Conservation (phyloP, 768 basidiomycete genomes). For the Gloeopeniophorella convolvens region DNA sequence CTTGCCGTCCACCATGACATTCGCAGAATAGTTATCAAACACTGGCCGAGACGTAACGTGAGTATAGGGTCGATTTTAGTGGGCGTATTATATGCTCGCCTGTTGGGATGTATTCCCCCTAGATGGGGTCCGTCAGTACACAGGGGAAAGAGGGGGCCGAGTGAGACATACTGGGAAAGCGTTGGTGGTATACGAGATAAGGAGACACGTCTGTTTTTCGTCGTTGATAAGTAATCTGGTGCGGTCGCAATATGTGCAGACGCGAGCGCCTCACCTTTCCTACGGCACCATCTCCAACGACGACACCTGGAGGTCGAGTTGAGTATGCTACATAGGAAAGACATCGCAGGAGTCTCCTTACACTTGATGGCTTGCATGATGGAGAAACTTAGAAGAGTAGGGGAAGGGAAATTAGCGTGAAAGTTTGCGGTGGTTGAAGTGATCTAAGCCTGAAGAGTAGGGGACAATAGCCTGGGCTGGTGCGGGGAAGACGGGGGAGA, state of each 20-base stretch:
- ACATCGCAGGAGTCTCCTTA: conserved; percentile 32
- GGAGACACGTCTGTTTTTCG: conserved; percentile 80
- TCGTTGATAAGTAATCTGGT: conserved; percentile 21
- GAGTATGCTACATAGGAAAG: conserved; percentile 11
- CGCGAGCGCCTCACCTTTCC: conserved; percentile 66
- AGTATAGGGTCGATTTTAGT: conserved; percentile 2
- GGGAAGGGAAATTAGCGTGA: not conserved
- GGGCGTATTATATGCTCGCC: conserved; percentile 39
- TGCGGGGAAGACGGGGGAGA: not conserved
- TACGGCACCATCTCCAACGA: conserved; percentile 97
- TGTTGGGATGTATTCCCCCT: conserved; percentile 98
- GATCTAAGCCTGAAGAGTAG: conserved; percentile 3
- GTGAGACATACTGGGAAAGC: conserved; percentile 75
- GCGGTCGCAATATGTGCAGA: not conserved
- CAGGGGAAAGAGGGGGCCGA: conserved; percentile 2
- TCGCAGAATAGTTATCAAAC: conserved; percentile 98
- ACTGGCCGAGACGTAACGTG: conserved; percentile 40
- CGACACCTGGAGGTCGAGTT: conserved; percentile 66
- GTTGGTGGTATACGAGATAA: conserved; percentile 99
- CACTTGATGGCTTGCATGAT: conserved; percentile 90
- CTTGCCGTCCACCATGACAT: conserved; percentile 98
- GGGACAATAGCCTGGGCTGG: not conserved
- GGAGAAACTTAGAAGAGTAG: not conserved
- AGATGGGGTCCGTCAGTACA: conserved; percentile 8
- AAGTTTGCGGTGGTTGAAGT: conserved; percentile 5